Evolutionary conservation across 2,329 filamentous ascomycete species (phyloP).

Genomic region (Trichoderma hamatum): DNA sequence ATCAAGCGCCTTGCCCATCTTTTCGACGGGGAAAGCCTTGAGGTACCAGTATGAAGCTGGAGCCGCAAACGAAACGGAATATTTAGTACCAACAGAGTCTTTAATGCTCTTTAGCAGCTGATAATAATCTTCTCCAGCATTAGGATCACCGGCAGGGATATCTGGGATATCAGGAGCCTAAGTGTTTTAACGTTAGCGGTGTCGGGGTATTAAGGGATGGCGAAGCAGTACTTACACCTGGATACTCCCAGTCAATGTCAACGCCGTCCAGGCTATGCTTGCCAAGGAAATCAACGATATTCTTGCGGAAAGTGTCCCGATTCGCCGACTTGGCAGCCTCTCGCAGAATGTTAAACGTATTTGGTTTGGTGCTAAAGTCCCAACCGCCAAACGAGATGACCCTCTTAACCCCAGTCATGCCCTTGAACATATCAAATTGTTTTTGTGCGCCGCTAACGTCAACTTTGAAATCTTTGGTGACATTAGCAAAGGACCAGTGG

Average conservation of each 20-base stretch:
- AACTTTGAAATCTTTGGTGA: slow-evolving; percentile 32
- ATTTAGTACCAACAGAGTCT: slow-evolving; percentile 33
- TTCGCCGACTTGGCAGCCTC: slow-evolving; percentile 41
- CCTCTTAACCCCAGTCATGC: slow-evolving; percentile 36
- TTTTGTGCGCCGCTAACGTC: slow-evolving; percentile 30
- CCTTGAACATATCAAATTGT: slow-evolving; percentile 39
- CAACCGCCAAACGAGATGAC: slow-evolving; percentile 44
- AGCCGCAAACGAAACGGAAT: slow-evolving; percentile 37
- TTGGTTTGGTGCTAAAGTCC: slow-evolving; percentile 37
- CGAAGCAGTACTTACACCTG: slow-evolving; percentile 38
- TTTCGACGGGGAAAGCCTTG: slow-evolving; percentile 36
- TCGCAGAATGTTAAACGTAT: slow-evolving; percentile 36
- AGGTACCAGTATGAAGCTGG: slow-evolving; percentile 42
- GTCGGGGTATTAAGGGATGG: slow-evolving; percentile 23
- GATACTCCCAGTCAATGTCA: slow-evolving; percentile 54
- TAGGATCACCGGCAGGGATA: slow-evolving; percentile 36
- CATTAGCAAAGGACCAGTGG: slow-evolving; percentile 40
- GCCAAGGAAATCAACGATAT: slow-evolving; percentile 45
- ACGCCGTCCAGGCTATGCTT: slow-evolving; percentile 47
- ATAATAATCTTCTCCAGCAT: slow-evolving; percentile 28
- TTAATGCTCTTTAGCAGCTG: slow-evolving; percentile 27
- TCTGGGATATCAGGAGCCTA: slow-evolving; percentile 34
- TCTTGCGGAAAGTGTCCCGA: slow-evolving; percentile 41
- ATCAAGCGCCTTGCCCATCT: slow-evolving; percentile 35
- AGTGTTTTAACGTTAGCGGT: background rate